Conservation (phyloP, 345 rosid species). For the Eucalyptus marginata region DNA sequence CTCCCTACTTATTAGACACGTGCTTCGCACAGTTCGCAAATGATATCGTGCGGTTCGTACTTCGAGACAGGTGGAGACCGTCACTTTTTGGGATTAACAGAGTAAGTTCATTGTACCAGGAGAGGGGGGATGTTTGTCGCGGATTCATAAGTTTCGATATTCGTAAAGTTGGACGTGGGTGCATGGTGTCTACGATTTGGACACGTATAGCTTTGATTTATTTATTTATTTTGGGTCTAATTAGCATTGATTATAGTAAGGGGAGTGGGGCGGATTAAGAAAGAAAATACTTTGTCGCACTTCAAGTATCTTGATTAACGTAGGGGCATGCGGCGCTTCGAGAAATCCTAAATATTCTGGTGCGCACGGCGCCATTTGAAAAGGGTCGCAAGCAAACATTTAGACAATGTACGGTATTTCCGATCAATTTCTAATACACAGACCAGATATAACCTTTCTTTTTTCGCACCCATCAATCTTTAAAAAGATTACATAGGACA, state of each 20-base stretch:
- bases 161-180: neutral
- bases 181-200: neutral
- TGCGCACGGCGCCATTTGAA: neutral
- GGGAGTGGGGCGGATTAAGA: neutral
- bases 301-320: neutral
- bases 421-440: neutral
- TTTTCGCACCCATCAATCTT: neutral
- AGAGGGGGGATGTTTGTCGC: neutral
- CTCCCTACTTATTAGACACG: too few relatives aligned
- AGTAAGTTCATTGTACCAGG: neutral
- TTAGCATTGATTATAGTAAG: neutral
- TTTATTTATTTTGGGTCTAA: too few relatives aligned
- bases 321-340: neutral
- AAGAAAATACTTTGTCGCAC: neutral
- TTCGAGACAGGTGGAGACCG: neutral
- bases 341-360: neutral
- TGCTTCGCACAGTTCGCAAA: too few relatives aligned
- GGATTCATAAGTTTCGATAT: neutral
- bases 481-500: neutral
- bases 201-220: neutral
- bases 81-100: neutral
- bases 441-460: neutral
- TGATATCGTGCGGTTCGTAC: neutral
- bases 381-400: neutral
- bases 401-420: neutral